Conservation (phyloP, 805 yeast genomes). For the Starmerella apis region DNA sequence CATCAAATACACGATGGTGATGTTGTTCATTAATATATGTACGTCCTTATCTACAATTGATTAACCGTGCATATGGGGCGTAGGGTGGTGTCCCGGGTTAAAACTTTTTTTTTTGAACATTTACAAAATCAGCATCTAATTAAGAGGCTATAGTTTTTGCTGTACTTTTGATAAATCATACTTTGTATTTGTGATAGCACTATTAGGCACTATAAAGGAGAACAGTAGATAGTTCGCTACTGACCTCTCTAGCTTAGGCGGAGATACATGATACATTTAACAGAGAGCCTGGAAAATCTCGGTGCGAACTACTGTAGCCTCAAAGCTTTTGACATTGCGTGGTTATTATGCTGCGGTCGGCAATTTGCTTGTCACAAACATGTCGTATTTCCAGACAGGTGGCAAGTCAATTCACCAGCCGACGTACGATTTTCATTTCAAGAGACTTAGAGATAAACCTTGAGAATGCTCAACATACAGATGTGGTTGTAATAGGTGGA, state of each 20-base stretch:
- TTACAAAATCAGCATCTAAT: too few relatives aligned
- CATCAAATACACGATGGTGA: background rate
- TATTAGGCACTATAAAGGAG: too few relatives aligned
- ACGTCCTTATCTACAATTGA: background rate
- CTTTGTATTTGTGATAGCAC: too few relatives aligned
- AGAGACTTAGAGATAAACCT: constrained; percentile 12
- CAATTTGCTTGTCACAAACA: background rate
- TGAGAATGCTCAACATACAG: constrained; percentile 27
- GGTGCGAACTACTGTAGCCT: background rate
- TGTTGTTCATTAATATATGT: background rate
- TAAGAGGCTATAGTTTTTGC: too few relatives aligned
- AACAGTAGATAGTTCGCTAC: too few relatives aligned
- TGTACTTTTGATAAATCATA: too few relatives aligned
- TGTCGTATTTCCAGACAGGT: background rate
- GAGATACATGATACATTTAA: background rate
- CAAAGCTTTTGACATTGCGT: too few relatives aligned
- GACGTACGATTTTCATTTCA: constrained; percentile 12
- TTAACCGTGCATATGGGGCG: background rate
- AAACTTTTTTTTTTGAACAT: too few relatives aligned
- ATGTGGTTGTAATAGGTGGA: constrained; percentile 87
- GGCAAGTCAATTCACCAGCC: background rate
- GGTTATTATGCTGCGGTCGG: background rate
- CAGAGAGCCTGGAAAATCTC: background rate
- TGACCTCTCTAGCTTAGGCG: too few relatives aligned
- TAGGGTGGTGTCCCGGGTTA: background rate